Evolutionary conservation across 2,329 filamentous ascomycete genomes (phyloP), one percentile per base, ranked within the genome.

Genomic region (Fusarium avenaceum): DNA sequence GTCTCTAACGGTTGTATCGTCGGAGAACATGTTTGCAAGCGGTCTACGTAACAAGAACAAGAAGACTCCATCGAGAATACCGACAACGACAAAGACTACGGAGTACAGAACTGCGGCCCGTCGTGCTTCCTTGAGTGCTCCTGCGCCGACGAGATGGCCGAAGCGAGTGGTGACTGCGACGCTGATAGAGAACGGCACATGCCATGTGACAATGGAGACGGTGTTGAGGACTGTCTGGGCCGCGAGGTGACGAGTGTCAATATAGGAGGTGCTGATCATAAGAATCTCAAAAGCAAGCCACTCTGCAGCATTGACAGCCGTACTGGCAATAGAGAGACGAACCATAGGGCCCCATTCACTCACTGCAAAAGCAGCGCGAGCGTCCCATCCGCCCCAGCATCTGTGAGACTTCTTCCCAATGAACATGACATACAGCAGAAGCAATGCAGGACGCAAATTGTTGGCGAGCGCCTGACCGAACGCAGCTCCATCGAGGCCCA

Each of bases 401-500:
- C 39, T 48, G 30, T 72, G 71, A 6, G 72, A 72, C 19, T 66
- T 52, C 39, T 80, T 76, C 4, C 81, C 81, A 57, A 82, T 77
- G 55, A 81, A 76, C 22, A 82, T 73, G 24, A 81, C 75, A 63
- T 86, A 86, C 3, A 81, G 58, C 45, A 84, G 76, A 13, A 87
- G 79, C 7, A 86, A 72, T 0, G 84, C 33, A 2, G 83, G 83
- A 2, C 84, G 80, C 14, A 86, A 75, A 53, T 82, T 80, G 56
- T 86, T 84, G 19, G 82, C 82, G 2, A 85, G 66, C 0, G 84
- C 84, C 8, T 80, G 80, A 14, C 83, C 83, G 7, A 86, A 74
- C 0, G 85, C 84, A 1, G 85, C 84, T 9, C 85, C 85, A 2
- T 80, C 79, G 10, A 87, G 81, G 4, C 84, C 82, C 82, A 84